Conservation (phyloP, 1,284 basidiomycete genomes). For the Athelia sp. region DNA sequence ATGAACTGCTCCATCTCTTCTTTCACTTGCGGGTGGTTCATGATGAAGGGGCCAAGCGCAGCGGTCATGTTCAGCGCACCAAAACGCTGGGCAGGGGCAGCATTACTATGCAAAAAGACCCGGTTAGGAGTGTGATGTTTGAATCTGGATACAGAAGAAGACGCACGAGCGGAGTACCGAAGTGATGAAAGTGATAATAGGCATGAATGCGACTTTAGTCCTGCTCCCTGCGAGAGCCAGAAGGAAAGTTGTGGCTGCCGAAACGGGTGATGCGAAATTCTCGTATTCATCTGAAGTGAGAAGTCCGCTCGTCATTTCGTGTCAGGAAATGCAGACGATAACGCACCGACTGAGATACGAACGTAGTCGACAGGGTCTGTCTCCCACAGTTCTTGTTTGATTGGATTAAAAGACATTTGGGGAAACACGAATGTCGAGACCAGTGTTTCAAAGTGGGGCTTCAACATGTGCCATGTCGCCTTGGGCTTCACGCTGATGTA, state of each 20-base stretch:
- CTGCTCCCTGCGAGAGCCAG: conserved; percentile 71
- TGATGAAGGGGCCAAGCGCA: conserved; percentile 70
- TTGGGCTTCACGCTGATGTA: conserved; percentile 76
- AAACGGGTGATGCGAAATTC: conserved; percentile 67
- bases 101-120: conserved; percentile 31
- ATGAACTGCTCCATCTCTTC: conserved; percentile 75
- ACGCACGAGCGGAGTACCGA: conserved; percentile 62
- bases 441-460: conserved; percentile 74
- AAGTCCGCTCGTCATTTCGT: background rate
- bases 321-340: background rate
- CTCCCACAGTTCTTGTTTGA: conserved; percentile 68
- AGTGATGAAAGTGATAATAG: conserved; percentile 75
- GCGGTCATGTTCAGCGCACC: conserved; percentile 81
- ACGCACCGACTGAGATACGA: conserved; percentile 63
- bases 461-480: conserved; percentile 79
- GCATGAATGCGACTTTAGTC: conserved; percentile 74
- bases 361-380: conserved; percentile 78
- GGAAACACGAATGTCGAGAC: conserved; percentile 80
- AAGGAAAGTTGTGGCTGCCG: conserved; percentile 75
- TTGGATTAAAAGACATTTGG: conserved; percentile 72
- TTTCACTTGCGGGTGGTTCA: conserved; percentile 76
- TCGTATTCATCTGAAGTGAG: conserved; percentile 68
- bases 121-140: too few relatives aligned
- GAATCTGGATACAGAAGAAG: too few relatives aligned
- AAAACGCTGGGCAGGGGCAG: conserved; percentile 62